A percentile compares a stretch with the other conserved stretches of the same genome.
These are phyloP conservation scores for Ogataea wickerhamii DNA, from an alignment of 805 yeast species.

Conservation along the genomic window DNA sequence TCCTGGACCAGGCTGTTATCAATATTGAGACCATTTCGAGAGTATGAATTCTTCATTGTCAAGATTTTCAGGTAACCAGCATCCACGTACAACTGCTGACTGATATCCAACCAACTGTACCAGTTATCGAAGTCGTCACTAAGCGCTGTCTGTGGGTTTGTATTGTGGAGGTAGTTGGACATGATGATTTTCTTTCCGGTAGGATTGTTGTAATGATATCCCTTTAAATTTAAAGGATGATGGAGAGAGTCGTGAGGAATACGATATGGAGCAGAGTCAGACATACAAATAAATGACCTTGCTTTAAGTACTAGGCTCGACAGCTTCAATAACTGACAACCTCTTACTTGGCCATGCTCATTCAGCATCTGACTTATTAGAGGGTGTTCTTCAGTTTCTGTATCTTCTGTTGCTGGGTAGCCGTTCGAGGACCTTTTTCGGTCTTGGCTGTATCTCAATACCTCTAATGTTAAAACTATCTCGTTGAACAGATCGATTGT, in stretches of 20 bases:
- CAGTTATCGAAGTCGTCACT: constrained; percentile 27
- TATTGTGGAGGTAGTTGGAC: constrained; percentile 25
- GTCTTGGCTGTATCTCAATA: constrained; percentile 15
- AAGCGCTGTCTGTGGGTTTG: constrained; percentile 21
- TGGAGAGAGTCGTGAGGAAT: constrained; percentile 26
- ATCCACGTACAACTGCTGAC: constrained; percentile 38
- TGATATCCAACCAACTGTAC: constrained; percentile 36
- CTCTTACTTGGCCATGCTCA: constrained; percentile 19
- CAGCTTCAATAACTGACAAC: constrained; percentile 22
- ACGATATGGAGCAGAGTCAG: constrained; percentile 29
- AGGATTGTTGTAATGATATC: constrained; percentile 27
- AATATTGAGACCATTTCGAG: constrained; percentile 23
- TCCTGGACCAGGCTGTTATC: constrained; percentile 28
- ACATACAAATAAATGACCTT: constrained; percentile 26
- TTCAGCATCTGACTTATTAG: constrained; percentile 17
- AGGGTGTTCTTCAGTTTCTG: constrained; percentile 6
- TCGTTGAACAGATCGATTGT: constrained; percentile 32
- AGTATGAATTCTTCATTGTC: constrained; percentile 28
- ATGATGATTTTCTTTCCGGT: constrained; percentile 18
- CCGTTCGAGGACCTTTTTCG: background rate
- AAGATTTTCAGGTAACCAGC: constrained; percentile 36
- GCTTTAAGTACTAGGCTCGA: constrained; percentile 25
- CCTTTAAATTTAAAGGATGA: constrained; percentile 28
- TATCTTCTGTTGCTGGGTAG: background rate
- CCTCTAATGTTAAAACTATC: constrained; percentile 29